These are phyloP conservation scores for Coniella vitis DNA, from an alignment of 2,329 filamentous ascomycete species.

Conservation along the genomic window DNA sequence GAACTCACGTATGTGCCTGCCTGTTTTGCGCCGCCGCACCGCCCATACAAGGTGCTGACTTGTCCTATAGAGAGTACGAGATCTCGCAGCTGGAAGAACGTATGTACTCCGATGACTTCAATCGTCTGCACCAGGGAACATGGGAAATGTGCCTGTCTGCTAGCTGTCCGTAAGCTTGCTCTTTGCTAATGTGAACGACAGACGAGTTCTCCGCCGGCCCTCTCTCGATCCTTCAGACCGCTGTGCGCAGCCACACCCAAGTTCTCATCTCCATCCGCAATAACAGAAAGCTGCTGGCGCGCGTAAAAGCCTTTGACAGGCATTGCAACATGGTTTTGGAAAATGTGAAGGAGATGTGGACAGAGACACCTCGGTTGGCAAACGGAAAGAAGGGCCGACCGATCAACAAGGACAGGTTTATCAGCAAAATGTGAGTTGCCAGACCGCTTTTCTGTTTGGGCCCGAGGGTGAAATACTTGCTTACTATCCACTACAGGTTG, in stretches of 20 bases:
- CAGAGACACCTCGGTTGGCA: conserved; percentile 76
- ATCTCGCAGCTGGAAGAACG: conserved; percentile 56
- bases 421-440: conserved; percentile 81
- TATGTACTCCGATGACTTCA: not conserved
- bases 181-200: conserved; percentile 26
- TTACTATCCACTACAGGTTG: conserved; percentile 50
- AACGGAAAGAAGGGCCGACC: conserved; percentile 82
- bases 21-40: conserved; percentile 5
- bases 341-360: conserved; percentile 99
- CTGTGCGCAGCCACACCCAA: conserved; percentile 88
- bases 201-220: conserved; percentile 48
- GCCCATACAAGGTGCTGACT: conserved; percentile 1
- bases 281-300: conserved; percentile 94
- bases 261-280: conserved; percentile 96
- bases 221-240: conserved; percentile 91
- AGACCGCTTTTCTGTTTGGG: not conserved
- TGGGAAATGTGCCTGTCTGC: not conserved
- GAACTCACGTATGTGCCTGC: conserved; percentile 76
- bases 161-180: too few species aligned
- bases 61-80: conserved; percentile 71
- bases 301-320: conserved; percentile 96
- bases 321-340: conserved; percentile 99
- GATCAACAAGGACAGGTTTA: conserved; percentile 97
- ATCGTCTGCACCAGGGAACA: not conserved
- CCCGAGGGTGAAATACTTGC: conserved; percentile 8